Evolutionary conservation across 2,329 filamentous ascomycete species (phyloP).

Genomic region (Aspergillus calidoustus): DNA sequence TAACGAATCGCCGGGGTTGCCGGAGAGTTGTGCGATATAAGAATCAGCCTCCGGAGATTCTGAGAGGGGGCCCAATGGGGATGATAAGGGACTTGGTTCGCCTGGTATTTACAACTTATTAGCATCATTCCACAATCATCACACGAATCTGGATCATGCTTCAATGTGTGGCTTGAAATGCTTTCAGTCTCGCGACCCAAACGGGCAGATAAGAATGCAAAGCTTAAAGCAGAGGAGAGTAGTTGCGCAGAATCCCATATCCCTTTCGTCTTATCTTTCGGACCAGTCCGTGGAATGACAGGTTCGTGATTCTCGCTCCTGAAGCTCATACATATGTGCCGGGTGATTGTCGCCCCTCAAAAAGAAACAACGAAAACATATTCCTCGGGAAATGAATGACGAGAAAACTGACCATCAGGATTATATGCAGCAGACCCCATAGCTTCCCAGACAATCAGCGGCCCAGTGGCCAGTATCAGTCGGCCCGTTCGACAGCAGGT

Average conservation of each 20-base stretch:
- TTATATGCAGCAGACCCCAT: conserved; percentile 43
- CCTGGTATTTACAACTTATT: conserved; percentile 30
- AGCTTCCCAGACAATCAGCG: conserved; percentile 27
- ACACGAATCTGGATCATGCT: conserved; percentile 8
- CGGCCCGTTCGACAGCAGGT: conserved; percentile 25
- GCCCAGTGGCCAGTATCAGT: conserved; percentile 28
- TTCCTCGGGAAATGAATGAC: conserved; percentile 15
- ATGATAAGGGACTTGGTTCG: conserved; percentile 47
- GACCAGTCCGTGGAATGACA: neutral
- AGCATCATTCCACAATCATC: conserved; percentile 15
- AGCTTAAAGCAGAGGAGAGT: conserved; percentile 1
- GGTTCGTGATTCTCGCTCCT: neutral
- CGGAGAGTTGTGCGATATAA: conserved; percentile 53
- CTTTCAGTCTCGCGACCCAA: conserved; percentile 14
- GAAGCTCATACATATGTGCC: neutral
- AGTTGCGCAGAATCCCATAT: conserved; percentile 1
- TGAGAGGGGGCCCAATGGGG: conserved; percentile 41
- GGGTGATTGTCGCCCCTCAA: neutral
- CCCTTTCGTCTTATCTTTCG: conserved; percentile 11
- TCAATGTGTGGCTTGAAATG: conserved; percentile 19
- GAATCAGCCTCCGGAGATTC: conserved; percentile 41
- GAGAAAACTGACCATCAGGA: conserved; percentile 44
- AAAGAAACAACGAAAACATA: neutral
- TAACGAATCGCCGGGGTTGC: conserved; percentile 61
- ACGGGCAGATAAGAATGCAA: conserved; percentile 12